phyloP scores from a whole-genome alignment of 2,329 filamentous ascomycete species.

The Cercospora janseana region DNA sequence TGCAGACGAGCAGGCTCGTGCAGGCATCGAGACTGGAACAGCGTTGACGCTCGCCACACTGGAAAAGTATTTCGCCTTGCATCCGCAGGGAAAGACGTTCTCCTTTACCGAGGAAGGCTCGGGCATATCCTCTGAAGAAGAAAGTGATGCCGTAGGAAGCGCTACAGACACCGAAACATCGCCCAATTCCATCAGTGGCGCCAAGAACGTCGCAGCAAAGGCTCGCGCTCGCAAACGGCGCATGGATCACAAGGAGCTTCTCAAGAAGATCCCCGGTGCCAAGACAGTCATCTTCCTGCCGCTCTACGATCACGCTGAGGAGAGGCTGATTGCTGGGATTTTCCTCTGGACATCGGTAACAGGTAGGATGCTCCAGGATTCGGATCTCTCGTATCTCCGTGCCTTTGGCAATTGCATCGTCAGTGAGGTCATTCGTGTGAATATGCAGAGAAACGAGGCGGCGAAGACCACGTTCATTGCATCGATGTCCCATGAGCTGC shows the following conservation, averaged over 20 bases:
- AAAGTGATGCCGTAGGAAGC: conserved; percentile 22
- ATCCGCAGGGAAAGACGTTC: conserved; percentile 31
- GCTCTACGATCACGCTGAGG: conserved; percentile 50
- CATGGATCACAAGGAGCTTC: conserved; percentile 42
- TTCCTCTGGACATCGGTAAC: conserved; percentile 48
- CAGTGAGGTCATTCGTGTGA: conserved; percentile 41
- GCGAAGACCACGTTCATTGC: conserved; percentile 55
- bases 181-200: conserved; percentile 42
- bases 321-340: conserved; percentile 46
- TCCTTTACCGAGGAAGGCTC: conserved; percentile 32
- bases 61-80: conserved; percentile 33
- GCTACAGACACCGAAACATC: conserved; percentile 32
- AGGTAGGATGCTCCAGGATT: conserved; percentile 41
- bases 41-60: conserved; percentile 29
- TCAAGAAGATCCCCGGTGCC: conserved; percentile 37
- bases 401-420: conserved; percentile 44
- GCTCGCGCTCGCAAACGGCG: conserved; percentile 32
- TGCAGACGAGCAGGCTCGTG: conserved; percentile 26
- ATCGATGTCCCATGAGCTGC: conserved; percentile 53
- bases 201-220: conserved; percentile 43
- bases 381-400: conserved; percentile 44
- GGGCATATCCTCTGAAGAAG: conserved; percentile 31
- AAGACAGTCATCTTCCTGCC: conserved; percentile 53
- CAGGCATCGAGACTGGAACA: conserved; percentile 28
- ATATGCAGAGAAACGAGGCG: conserved; percentile 43